phyloP scores from a whole-genome alignment of 306 rosid species.

The Datisca glomerata region DNA sequence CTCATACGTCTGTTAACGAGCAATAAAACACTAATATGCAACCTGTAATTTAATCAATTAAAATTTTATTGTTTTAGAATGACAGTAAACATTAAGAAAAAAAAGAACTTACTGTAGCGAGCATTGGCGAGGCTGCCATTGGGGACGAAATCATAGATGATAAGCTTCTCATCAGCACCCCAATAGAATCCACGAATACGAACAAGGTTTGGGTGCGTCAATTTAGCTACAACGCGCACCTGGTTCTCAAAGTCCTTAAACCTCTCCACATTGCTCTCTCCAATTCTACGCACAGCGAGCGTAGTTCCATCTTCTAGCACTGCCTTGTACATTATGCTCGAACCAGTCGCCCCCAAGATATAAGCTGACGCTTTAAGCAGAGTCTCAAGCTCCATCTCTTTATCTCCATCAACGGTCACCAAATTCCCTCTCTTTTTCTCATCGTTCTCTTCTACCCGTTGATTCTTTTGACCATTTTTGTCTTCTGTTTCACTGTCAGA shows the following conservation, averaged over 20 bases:
- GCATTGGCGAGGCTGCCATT: slow-evolving; percentile 92
- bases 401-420: slow-evolving; percentile 72
- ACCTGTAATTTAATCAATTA: not conserved
- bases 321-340: slow-evolving; percentile 94
- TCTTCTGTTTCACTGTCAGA: slow-evolving; percentile 22
- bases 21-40: too few relatives aligned
- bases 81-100: too few relatives aligned
- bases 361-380: slow-evolving; percentile 80
- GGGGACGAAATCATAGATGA: slow-evolving; percentile 87
- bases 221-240: slow-evolving; percentile 52
- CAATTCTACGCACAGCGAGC: slow-evolving; percentile 81
- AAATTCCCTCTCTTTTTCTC: slow-evolving; percentile 41
- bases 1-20: too few relatives aligned
- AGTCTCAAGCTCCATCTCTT: slow-evolving; percentile 65
- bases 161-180: slow-evolving; percentile 80
- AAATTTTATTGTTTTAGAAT: too few relatives aligned
- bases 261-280: slow-evolving; percentile 64
- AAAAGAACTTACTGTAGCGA: slow-evolving; percentile 67
- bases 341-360: slow-evolving; percentile 82
- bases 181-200: slow-evolving; percentile 85
- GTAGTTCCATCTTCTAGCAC: slow-evolving; percentile 78
- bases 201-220: slow-evolving; percentile 81
- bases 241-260: slow-evolving; percentile 82
- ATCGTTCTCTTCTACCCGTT: slow-evolving; percentile 15
- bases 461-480: slow-evolving; percentile 17